Evolutionary conservation across 306 rosid species (phyloP).

Genomic region (Rubus idaeus): DNA sequence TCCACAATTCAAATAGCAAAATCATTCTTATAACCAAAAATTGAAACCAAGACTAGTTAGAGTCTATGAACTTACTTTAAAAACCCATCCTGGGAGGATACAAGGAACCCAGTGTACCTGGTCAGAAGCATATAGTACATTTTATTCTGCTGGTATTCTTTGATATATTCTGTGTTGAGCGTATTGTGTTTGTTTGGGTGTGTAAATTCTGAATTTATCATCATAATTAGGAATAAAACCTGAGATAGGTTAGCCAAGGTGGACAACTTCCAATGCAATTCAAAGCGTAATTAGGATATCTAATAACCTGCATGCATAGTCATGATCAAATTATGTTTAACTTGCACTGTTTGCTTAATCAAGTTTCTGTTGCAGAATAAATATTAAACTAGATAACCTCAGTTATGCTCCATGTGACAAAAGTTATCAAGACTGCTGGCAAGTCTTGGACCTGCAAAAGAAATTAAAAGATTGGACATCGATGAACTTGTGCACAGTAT

Average conservation of each 20-base stretch:
- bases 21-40: conserved; percentile 17
- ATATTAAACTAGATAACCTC: conserved; percentile 50
- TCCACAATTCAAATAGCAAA: background rate
- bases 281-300: conserved; percentile 81
- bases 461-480: conserved; percentile 7
- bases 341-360: background rate
- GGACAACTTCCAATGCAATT: conserved; percentile 71
- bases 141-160: background rate
- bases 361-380: background rate
- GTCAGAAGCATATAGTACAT: conserved; percentile 21
- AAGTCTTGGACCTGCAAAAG: conserved; percentile 58
- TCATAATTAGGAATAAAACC: conserved; percentile 42
- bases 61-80: conserved; percentile 72
- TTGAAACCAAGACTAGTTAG: conserved; percentile 16
- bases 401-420: conserved; percentile 78
- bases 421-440: conserved; percentile 73
- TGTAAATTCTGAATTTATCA: background rate
- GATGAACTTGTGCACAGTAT: background rate
- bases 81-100: conserved; percentile 81
- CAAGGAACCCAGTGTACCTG: conserved; percentile 91
- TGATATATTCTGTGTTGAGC: background rate
- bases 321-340: background rate
- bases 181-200: background rate
- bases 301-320: conserved; percentile 62
- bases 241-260: conserved; percentile 80